phyloP scores from a whole-genome alignment of 1,139 yeast species.

The Saccharomycopsis phalli region DNA sequence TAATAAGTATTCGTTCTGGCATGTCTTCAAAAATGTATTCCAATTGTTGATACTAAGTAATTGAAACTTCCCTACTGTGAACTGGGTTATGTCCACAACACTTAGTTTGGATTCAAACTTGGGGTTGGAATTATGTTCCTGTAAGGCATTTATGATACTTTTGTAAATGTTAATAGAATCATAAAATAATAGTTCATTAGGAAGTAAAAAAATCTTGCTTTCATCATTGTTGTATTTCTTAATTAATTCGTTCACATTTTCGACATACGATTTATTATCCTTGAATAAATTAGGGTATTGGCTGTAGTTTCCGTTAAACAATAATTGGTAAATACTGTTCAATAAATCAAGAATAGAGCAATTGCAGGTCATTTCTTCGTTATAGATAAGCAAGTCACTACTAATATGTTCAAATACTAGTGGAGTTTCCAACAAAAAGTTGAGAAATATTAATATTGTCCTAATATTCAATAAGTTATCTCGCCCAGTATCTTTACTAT shows the following conservation, averaged over 20 bases:
- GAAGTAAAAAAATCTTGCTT: neutral
- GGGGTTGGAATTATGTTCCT: constrained; percentile 6
- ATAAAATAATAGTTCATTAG: constrained; percentile 4
- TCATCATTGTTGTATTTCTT: constrained; percentile 1
- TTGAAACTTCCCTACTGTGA: constrained; percentile 8
- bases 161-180: constrained; percentile 7
- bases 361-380: neutral
- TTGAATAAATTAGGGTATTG: constrained; percentile 12
- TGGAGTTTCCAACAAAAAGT: constrained; percentile 7
- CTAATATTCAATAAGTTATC: neutral
- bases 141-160: constrained; percentile 10
- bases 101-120: constrained; percentile 5
- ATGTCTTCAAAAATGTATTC: constrained; percentile 5
- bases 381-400: constrained; percentile 15
- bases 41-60: constrained; percentile 13
- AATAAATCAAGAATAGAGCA: constrained; percentile 13
- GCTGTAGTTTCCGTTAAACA: neutral
- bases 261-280: constrained; percentile 3
- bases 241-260: constrained; percentile 3
- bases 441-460: constrained; percentile 7
- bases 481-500: neutral
- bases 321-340: constrained; percentile 5
- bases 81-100: constrained; percentile 11
- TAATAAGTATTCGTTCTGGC: constrained; percentile 6
- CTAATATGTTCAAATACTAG: constrained; percentile 12